Conservation (phyloP, 768 basidiomycete species). For the Hypholoma fasciculare region DNA sequence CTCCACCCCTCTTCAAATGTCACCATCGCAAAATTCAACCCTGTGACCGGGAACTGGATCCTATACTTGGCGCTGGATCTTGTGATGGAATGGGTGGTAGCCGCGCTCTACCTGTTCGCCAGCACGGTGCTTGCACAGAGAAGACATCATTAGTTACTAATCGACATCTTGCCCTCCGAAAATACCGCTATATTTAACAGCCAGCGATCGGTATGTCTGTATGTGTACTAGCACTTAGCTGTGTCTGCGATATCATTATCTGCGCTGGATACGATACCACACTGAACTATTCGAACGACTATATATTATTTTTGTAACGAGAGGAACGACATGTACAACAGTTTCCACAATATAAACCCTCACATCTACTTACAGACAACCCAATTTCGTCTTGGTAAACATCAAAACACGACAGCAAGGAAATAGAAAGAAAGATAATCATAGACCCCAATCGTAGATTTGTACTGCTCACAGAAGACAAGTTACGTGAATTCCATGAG, state of each 20-base stretch:
- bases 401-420: not conserved
- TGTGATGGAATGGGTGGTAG: conserved; percentile 57
- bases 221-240: not conserved
- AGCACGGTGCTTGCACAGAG: conserved; percentile 42
- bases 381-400: not conserved
- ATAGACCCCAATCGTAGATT: not conserved
- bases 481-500: conserved; percentile 34
- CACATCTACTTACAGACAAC: not conserved
- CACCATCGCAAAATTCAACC: conserved; percentile 54
- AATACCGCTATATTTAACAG: not conserved
- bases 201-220: not conserved
- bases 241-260: not conserved
- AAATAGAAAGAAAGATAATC: not conserved
- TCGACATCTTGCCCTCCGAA: conserved; percentile 1
- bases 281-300: not conserved
- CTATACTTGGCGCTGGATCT: conserved; percentile 59
- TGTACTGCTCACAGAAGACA: not conserved
- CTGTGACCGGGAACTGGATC: conserved; percentile 56
- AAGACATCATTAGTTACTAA: conserved; percentile 20
- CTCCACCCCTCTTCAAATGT: conserved; percentile 34
- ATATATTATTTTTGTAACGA: conserved; percentile 5
- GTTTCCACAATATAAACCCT: not conserved
- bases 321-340: conserved; percentile 5
- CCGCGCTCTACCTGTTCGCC: conserved; percentile 46
- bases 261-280: conserved; percentile 3